Evolutionary conservation across 108 stramenopile species (phyloP).

Genomic region (Mediolabrus comicus): DNA sequence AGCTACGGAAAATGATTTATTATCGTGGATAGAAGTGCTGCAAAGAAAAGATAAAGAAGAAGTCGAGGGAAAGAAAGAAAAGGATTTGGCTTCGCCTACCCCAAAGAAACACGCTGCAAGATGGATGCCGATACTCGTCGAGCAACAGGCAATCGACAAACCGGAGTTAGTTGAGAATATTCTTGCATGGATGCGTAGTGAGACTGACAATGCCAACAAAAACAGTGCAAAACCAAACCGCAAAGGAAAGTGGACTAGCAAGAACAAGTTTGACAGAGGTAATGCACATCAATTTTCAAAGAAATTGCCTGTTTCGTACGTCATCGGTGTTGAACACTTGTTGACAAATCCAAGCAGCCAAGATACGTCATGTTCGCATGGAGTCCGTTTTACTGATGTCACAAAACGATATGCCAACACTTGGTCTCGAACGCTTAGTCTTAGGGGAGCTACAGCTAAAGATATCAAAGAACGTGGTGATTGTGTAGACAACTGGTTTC

Average conservation of each 20-base stretch:
- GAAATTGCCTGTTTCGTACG: slow-evolving; percentile 55
- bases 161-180: slow-evolving; percentile 51
- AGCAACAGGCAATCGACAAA: slow-evolving; percentile 38
- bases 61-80: not conserved
- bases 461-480: slow-evolving; percentile 34
- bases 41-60: slow-evolving; percentile 16
- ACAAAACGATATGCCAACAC: slow-evolving; percentile 79
- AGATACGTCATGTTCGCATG: not conserved
- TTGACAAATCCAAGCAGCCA: not conserved
- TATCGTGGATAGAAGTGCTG: slow-evolving; percentile 56
- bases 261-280: slow-evolving; percentile 7
- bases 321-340: slow-evolving; percentile 68
- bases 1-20: not conserved
- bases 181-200: slow-evolving; percentile 14
- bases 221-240: not conserved
- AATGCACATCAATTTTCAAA: not conserved
- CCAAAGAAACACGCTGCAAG: not conserved
- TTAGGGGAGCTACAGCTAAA: slow-evolving; percentile 53
- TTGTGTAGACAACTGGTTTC: slow-evolving; percentile 50
- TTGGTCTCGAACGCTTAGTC: slow-evolving; percentile 63
- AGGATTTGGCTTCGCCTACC: too few relatives aligned
- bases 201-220: not conserved
- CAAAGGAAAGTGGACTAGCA: slow-evolving; percentile 5
- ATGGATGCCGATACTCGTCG: slow-evolving; percentile 33
- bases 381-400: slow-evolving; percentile 74